A percentile compares a stretch with the other conserved stretches of the same genome.
phyloP scores from a whole-genome alignment of 108 stramenopile species.

The Cyclotella cryptica region DNA sequence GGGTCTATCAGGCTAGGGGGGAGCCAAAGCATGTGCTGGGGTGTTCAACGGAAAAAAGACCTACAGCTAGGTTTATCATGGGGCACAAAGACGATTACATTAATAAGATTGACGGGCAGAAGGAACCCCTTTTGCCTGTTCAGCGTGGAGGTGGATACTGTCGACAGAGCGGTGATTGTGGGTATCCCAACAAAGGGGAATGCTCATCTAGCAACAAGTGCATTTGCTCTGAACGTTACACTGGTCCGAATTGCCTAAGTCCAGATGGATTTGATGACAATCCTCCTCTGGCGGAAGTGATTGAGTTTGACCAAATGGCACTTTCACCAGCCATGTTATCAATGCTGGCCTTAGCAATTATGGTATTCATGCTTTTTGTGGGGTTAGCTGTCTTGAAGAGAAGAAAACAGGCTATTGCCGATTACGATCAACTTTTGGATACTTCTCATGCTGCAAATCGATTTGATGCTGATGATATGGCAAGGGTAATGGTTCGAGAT shows the following conservation, averaged over 20 bases:
- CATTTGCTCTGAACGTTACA: slow-evolving; percentile 61
- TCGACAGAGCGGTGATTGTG: slow-evolving; percentile 58
- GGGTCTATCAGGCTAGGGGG: slow-evolving; percentile 85
- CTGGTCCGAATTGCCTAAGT: slow-evolving; percentile 78
- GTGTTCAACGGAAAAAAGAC: slow-evolving; percentile 82
- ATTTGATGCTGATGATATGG: background rate
- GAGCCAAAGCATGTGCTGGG: slow-evolving; percentile 80
- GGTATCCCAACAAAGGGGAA: slow-evolving; percentile 50
- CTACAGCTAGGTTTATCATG: slow-evolving; percentile 85
- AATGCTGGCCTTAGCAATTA: slow-evolving; percentile 28
- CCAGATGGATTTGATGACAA: slow-evolving; percentile 73
- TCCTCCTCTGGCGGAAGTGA: slow-evolving; percentile 22
- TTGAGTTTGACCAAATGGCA: slow-evolving; percentile 23
- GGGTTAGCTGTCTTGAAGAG: slow-evolving; percentile 26
- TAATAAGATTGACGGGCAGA: slow-evolving; percentile 64
- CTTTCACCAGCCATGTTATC: slow-evolving; percentile 29
- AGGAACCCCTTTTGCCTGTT: slow-evolving; percentile 63
- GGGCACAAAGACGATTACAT: slow-evolving; percentile 87
- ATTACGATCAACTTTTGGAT: slow-evolving; percentile 34
- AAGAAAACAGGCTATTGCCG: slow-evolving; percentile 26
- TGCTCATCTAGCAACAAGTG: slow-evolving; percentile 61
- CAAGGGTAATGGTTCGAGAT: background rate
- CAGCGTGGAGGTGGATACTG: slow-evolving; percentile 73
- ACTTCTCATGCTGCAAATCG: slow-evolving; percentile 13
- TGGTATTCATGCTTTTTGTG: slow-evolving; percentile 44